phyloP scores from a whole-genome alignment of 2,329 filamentous ascomycete genomes.

The Talaromyces atroroseus region DNA sequence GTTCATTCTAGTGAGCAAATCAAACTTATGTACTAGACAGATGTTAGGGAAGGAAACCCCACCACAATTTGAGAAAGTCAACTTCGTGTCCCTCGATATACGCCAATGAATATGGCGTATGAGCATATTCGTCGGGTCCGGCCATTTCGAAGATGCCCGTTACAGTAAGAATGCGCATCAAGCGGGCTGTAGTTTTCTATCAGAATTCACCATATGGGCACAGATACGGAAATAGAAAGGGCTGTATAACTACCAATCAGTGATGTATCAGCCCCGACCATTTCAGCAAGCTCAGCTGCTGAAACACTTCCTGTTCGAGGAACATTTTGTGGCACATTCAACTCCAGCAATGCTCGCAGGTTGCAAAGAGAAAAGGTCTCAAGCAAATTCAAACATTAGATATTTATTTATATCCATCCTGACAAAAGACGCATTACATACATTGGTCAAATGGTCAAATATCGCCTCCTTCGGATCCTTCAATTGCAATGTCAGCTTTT shows the following conservation, averaged over 20 bases:
- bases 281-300: constrained; percentile 23
- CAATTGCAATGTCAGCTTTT: constrained; percentile 18
- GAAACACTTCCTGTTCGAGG: constrained; percentile 19
- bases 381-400: background rate
- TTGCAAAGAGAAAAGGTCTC: constrained; percentile 13
- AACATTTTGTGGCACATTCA: constrained; percentile 22
- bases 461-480: constrained; percentile 23
- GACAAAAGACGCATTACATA: constrained; percentile 6
- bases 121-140: constrained; percentile 23
- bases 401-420: background rate
- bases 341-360: constrained; percentile 19
- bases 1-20: background rate
- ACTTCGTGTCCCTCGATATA: constrained; percentile 23
- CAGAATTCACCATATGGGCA: background rate
- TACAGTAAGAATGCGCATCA: constrained; percentile 26
- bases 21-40: background rate
- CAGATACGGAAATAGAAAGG: background rate
- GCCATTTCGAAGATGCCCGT: constrained; percentile 24
- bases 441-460: constrained; percentile 24
- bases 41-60: background rate
- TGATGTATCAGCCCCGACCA: constrained; percentile 24
- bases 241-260: constrained; percentile 20
- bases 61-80: constrained; percentile 24
- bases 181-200: constrained; percentile 16
- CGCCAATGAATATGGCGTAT: constrained; percentile 24